Conservation (phyloP, 768 basidiomycete genomes). For the Cyclocybe cylindracea region DNA sequence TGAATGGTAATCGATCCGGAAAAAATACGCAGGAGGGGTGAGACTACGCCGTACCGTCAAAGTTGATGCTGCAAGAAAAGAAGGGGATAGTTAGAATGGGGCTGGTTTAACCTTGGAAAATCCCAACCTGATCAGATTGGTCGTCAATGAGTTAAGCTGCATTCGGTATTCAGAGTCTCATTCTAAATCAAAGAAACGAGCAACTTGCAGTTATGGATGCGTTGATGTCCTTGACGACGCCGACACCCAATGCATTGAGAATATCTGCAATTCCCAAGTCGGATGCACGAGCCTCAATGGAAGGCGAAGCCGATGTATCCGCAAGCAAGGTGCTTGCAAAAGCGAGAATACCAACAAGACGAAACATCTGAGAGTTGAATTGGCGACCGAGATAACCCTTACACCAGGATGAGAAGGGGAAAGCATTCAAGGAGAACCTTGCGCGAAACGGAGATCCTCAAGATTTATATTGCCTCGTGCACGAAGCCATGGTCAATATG, state of each 20-base stretch:
- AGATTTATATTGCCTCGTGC: too few relatives aligned
- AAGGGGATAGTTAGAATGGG: neutral
- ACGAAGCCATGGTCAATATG: too few relatives aligned
- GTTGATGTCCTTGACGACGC: slow-evolving; percentile 40
- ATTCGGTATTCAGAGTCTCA: neutral
- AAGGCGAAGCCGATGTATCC: neutral
- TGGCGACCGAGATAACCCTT: too few relatives aligned
- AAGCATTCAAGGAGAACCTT: too few relatives aligned
- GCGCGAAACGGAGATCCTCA: too few relatives aligned
- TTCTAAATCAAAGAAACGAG: slow-evolving; percentile 7
- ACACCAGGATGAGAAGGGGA: too few relatives aligned
- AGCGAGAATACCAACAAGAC: too few relatives aligned
- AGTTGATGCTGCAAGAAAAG: slow-evolving; percentile 29
- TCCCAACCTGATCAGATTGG: slow-evolving; percentile 37
- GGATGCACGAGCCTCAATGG: slow-evolving; percentile 3
- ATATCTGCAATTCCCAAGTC: slow-evolving; percentile 21
- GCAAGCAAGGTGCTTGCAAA: too few relatives aligned
- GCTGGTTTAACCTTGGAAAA: neutral
- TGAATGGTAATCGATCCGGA: slow-evolving; percentile 9
- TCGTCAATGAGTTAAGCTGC: slow-evolving; percentile 36
- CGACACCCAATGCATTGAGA: slow-evolving; percentile 38
- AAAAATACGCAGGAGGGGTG: neutral
- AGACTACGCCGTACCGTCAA: slow-evolving; percentile 27
- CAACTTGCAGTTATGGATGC: slow-evolving; percentile 38
- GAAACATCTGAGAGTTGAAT: too few relatives aligned